phyloP scores from a whole-genome alignment of 805 yeast species.

The Yarrowia bubula region DNA sequence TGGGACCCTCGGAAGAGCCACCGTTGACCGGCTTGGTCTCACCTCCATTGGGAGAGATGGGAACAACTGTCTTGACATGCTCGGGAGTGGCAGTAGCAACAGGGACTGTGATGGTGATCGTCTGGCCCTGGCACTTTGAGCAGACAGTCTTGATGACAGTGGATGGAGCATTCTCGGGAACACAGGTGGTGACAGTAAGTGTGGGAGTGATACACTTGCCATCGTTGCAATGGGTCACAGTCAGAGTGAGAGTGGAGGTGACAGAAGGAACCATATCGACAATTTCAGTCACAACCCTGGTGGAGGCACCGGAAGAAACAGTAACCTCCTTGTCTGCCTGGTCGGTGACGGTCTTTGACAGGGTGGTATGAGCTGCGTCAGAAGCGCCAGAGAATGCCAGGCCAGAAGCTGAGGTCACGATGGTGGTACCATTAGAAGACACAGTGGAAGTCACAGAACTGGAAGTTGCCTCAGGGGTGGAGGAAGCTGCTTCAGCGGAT shows the following conservation, averaged over 20 bases:
- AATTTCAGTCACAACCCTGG: not conserved
- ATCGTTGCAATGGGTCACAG: not conserved
- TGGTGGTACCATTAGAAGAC: not conserved
- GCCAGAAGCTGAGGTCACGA: too few species aligned
- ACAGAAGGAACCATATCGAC: not conserved
- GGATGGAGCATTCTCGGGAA: not conserved
- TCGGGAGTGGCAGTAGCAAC: not conserved
- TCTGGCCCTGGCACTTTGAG: not conserved
- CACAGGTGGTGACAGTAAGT: not conserved
- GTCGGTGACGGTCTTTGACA: too few species aligned
- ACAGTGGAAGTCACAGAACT: not conserved
- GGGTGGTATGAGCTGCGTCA: too few species aligned
- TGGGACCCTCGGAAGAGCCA: too few species aligned
- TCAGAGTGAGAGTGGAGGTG: not conserved
- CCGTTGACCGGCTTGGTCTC: not conserved
- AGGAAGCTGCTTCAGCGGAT: not conserved
- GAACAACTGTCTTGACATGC: not conserved
- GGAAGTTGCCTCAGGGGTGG: not conserved
- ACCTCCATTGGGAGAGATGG: too few species aligned
- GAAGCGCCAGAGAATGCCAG: too few species aligned
- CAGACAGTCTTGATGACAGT: conserved; percentile 2
- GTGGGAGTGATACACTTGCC: not conserved
- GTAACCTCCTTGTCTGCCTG: too few species aligned
- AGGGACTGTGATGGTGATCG: conserved; percentile 2
- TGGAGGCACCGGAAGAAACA: not conserved